Evolutionary conservation across 352 stramenopile species (phyloP), one percentile per base, ranked within the genome.

Genomic region (Pythium periplocum): DNA sequence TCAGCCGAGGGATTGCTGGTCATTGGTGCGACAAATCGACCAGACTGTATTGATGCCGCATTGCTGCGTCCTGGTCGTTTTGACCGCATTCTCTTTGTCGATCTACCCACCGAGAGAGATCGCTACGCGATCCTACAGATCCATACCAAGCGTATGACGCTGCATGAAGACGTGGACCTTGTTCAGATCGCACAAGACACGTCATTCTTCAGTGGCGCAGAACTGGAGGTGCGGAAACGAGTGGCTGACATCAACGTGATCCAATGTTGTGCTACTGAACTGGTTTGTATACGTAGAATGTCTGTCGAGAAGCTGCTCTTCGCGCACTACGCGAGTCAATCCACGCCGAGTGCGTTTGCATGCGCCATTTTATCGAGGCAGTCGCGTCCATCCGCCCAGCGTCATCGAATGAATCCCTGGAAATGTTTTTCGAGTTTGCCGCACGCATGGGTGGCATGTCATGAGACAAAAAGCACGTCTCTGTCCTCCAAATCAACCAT

Each of bases 21-120:
- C 39, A 97, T 99, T 56, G 96, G 93, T 33, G 96, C 96, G 7
- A 99, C 96, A 9, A 99, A 99, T 69, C 87, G 94, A 49, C 95
- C 97, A 1, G 91, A 98, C 65, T 97, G 98, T 63, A 88, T 99
- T 33, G 97, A 99, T 66, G 94, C 90, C n/a, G 96, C 97, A 37
- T 77, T 99, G 17, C 88, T 98, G 55, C 87, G 97, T 30, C 96
- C 96, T 11, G 96, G 97, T 35, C 88, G 96, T 47, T 95, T 99
- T 17, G 96, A 99, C 57, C 91, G 96, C 44, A 82, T 98, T 11
- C 67, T 99, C 51, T 98, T 98, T 54, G 97, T 98, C 35, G 87
- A 94, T 37, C 71, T 98, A 26, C 96, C 96, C 2, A 48, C 62
- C 4, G 66, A 78, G 32, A 7, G 39, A 17, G 73, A 90, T 50